Conservation (phyloP, 1,139 yeast species). For the Zygotorulaspora mrakii region DNA sequence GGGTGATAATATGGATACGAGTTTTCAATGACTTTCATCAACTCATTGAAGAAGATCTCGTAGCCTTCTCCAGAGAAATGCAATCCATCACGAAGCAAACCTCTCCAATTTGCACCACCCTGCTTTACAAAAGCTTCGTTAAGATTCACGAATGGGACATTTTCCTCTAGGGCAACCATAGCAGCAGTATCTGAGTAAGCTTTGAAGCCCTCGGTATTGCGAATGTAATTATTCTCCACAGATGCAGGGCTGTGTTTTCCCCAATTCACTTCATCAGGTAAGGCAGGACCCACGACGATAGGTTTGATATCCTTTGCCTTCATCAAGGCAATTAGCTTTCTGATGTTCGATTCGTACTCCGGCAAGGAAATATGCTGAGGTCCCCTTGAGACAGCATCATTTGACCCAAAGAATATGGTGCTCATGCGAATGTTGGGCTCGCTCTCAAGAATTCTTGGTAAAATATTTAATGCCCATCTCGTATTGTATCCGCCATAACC, state of each 20-base stretch:
- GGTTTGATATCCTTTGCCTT: slow-evolving; percentile 43
- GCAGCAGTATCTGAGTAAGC: slow-evolving; percentile 50
- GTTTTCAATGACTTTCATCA: slow-evolving; percentile 41
- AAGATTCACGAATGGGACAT: slow-evolving; percentile 53
- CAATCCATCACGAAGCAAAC: slow-evolving; percentile 54
- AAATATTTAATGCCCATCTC: slow-evolving; percentile 46
- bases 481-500: slow-evolving; percentile 65
- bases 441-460: slow-evolving; percentile 46
- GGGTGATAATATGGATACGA: slow-evolving; percentile 50
- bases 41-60: slow-evolving; percentile 45
- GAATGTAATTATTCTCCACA: slow-evolving; percentile 36
- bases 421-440: slow-evolving; percentile 45
- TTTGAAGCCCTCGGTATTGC: slow-evolving; percentile 43
- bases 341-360: slow-evolving; percentile 48
- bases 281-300: slow-evolving; percentile 62
- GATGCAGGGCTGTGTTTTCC: slow-evolving; percentile 35
- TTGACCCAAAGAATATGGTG: slow-evolving; percentile 70
- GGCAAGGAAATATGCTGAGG: slow-evolving; percentile 54
- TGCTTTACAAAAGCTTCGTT: slow-evolving; percentile 43
- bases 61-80: slow-evolving; percentile 67
- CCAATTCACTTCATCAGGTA: slow-evolving; percentile 48
- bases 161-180: slow-evolving; percentile 43
- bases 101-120: slow-evolving; percentile 31
- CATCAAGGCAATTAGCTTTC: slow-evolving; percentile 41
- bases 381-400: slow-evolving; percentile 54